Evolutionary conservation across 495 filamentous ascomycete species (phyloP), one percentile per base, ranked within the genome.

Genomic region (Patellaria atrata): DNA sequence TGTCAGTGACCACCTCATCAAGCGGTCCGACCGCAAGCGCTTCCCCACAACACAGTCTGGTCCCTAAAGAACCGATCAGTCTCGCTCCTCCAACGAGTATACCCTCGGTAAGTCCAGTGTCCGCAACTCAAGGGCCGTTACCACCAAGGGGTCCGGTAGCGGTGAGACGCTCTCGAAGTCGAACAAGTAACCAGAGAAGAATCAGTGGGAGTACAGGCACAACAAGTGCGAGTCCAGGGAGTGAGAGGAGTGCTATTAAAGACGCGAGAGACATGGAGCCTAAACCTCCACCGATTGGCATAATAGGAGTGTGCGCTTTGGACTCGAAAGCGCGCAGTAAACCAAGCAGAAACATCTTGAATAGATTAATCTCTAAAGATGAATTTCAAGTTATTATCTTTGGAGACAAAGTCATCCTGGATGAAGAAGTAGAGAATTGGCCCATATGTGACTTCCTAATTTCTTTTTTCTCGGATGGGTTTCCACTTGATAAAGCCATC

Each of bases 331-430:
- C 89, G 22, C 70, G 89, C 41, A 92, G 84, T 65, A 94, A 93
- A 60, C 89, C 89, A 3, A 89, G 84, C 48, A 67, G 89, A 37
- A 96, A 93, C 46, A 96, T 96, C 37, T 60, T 99, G 26, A 96
- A 91, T 35, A 75, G 82, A 21, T 64, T 99, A 26, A 83, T 94
- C 37, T 68, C 79, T 16, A 83, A 85, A 35, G 77, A 82, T 37
- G 86, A 94, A 40, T 94, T 96, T 44, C 86, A 99, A 48, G 83
- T 93, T 16, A 75, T 87, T 22, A 83, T 99, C 3, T 99, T 99
- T 60, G 89, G 89, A 22, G 89, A 99, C 56, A 99, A 99, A 52
- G 82, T 93, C 31, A 96, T 99, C 43, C 63, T 96, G 28, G 89
- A 99, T 43, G 89, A 97, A 65, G 73, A 72, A 59, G 61, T 71